These are phyloP conservation scores for Haplosporangium gracile DNA, from an alignment of 192 early-diverging fungal species.

Conservation along the genomic window DNA sequence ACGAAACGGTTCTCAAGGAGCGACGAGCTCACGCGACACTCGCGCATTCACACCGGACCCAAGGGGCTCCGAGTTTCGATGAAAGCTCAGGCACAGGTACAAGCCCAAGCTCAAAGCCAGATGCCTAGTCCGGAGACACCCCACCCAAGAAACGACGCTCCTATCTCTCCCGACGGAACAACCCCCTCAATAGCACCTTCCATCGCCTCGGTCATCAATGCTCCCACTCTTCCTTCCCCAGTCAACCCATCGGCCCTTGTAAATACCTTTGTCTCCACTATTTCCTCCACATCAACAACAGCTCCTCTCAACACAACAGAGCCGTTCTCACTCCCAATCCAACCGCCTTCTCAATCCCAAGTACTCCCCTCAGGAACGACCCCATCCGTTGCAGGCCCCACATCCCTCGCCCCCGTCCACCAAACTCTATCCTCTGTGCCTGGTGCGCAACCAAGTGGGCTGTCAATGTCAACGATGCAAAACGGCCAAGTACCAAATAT, in stretches of 20 bases:
- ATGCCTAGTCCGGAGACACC: background rate
- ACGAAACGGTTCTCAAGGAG: constrained; percentile 82
- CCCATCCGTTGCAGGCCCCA: background rate
- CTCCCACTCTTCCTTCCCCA: constrained; percentile 7
- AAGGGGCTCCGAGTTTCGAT: constrained; percentile 64
- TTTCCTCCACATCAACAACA: constrained; percentile 2
- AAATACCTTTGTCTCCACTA: constrained; percentile 7
- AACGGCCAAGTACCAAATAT: constrained; percentile 3
- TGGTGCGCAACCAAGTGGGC: background rate
- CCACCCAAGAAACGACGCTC: constrained; percentile 4
- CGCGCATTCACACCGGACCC: constrained; percentile 66
- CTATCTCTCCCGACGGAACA: constrained; percentile 1
- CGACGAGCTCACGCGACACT: constrained; percentile 85
- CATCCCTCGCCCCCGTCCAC: background rate
- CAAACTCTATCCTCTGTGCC: background rate
- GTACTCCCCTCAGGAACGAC: background rate
- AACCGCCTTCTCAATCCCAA: background rate
- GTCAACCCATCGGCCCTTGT: background rate
- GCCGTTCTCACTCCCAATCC: background rate
- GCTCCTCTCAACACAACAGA: background rate
- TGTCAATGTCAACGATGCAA: background rate
- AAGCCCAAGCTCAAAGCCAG: constrained; percentile 1
- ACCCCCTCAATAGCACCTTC: background rate
- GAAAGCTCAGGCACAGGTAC: constrained; percentile 71
- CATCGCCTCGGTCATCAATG: background rate